These are phyloP conservation scores for Suhomyces panamericanus DNA, from an alignment of 1,139 yeast species.

Conservation along the genomic window DNA sequence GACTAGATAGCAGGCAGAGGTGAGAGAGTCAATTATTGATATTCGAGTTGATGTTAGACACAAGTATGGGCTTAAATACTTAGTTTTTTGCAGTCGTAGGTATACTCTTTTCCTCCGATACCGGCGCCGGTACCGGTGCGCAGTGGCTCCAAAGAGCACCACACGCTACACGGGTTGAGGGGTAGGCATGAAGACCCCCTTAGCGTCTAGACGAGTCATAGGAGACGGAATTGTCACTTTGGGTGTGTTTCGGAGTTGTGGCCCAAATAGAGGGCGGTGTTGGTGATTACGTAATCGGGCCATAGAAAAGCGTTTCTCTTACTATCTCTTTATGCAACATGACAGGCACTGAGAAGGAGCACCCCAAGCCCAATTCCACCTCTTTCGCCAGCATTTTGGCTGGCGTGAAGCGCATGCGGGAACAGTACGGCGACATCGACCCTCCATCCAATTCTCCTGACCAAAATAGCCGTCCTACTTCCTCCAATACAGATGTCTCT, in stretches of 20 bases:
- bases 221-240: too few species aligned
- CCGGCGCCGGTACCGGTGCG: slow-evolving; percentile 6
- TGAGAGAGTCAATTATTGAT: neutral
- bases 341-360: neutral
- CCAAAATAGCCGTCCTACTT: neutral
- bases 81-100: slow-evolving; percentile 2
- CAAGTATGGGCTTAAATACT: neutral
- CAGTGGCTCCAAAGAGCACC: neutral
- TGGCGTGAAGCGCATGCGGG: slow-evolving; percentile 56
- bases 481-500: neutral
- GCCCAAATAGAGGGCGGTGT: neutral
- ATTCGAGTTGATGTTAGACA: too few species aligned
- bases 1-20: neutral
- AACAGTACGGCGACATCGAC: slow-evolving; percentile 24
- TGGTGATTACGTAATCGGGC: neutral
- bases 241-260: too few species aligned
- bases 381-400: slow-evolving; percentile 66
- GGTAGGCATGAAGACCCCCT: neutral
- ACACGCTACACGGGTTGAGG: neutral
- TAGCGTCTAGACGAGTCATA: too few species aligned
- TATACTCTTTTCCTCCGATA: slow-evolving; percentile 9
- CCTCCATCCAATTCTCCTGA: neutral
- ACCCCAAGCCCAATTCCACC: slow-evolving; percentile 40
- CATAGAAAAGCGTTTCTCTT: neutral
- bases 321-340: neutral